These are phyloP conservation scores for Kurtzmaniella quercitrusa DNA, from an alignment of 1,139 yeast species.

Conservation along the genomic window DNA sequence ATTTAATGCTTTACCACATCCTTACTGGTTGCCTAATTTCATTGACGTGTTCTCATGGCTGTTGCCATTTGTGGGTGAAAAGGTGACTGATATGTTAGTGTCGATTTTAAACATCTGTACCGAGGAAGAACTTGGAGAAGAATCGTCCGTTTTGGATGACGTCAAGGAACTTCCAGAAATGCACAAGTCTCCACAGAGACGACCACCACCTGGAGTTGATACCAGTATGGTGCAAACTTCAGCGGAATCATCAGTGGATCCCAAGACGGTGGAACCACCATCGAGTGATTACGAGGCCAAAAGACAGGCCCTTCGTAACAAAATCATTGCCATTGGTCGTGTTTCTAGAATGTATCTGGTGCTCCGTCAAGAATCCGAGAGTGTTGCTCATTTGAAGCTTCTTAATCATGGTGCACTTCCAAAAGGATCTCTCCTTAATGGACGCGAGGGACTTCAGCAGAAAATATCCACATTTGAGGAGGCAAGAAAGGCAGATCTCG, in stretches of 20 bases:
- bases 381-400: constrained; percentile 74
- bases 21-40: constrained; percentile 95
- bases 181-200: constrained; percentile 1
- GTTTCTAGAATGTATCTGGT: constrained; percentile 92
- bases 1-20: constrained; percentile 90
- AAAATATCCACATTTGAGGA: constrained; percentile 78
- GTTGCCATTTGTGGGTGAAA: constrained; percentile 95
- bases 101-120: constrained; percentile 91
- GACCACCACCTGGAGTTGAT: constrained; percentile 1
- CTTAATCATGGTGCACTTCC: constrained; percentile 69
- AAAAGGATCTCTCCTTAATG: constrained; percentile 81
- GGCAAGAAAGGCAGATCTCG: constrained; percentile 76
- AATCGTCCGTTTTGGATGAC: constrained; percentile 43
- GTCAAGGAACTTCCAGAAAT: constrained; percentile 1
- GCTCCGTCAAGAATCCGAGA: constrained; percentile 84
- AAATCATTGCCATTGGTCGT: constrained; percentile 91
- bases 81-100: constrained; percentile 89
- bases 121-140: constrained; percentile 88
- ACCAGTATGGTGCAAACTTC: not conserved
- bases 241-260: constrained; percentile 6
- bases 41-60: constrained; percentile 99
- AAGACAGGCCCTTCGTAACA: constrained; percentile 70
- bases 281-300: constrained; percentile 35
- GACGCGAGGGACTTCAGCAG: constrained; percentile 72
- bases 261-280: constrained; percentile 11